A percentile compares a stretch with the other conserved stretches of the same genome.
Conservation (phyloP, 2,329 filamentous ascomycete species). For the Gnomoniopsis sp. region DNA sequence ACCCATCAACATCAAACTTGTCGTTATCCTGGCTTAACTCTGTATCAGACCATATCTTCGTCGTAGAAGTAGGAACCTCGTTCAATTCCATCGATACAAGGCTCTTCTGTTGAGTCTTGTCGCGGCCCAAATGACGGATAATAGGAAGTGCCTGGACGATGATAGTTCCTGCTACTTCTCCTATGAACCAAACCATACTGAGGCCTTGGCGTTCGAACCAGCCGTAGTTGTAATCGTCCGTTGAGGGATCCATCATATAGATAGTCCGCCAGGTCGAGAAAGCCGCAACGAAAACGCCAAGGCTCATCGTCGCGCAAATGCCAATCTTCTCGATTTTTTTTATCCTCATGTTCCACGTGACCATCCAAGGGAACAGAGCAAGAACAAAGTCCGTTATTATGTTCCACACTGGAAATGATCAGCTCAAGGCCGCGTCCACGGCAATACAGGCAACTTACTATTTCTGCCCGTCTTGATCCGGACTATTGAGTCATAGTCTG, state of each 20-base stretch:
- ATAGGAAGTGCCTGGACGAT: conserved; percentile 54
- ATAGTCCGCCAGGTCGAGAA: conserved; percentile 42
- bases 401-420: conserved; percentile 40
- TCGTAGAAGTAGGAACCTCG: conserved; percentile 1
- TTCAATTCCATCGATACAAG: conserved; percentile 24
- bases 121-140: conserved; percentile 42
- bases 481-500: conserved; percentile 35
- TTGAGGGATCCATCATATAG: conserved; percentile 46
- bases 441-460: conserved; percentile 29
- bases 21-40: not conserved
- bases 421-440: not conserved
- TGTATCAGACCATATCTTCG: not conserved
- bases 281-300: conserved; percentile 43
- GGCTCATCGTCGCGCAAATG: conserved; percentile 48
- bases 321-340: conserved; percentile 45
- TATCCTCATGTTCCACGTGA: conserved; percentile 47
- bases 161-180: conserved; percentile 51
- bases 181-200: conserved; percentile 47
- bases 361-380: conserved; percentile 46
- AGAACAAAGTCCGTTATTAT: conserved; percentile 52
- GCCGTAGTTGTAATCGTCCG: conserved; percentile 33
- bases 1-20: not conserved
- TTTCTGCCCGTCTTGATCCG: conserved; percentile 50
- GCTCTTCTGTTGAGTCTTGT: conserved; percentile 35
- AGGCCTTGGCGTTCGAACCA: conserved; percentile 45